Evolutionary conservation across 2,329 filamentous ascomycete species (phyloP), one percentile per base, ranked within the genome.

Genomic region (Verticillium alfalfae): DNA sequence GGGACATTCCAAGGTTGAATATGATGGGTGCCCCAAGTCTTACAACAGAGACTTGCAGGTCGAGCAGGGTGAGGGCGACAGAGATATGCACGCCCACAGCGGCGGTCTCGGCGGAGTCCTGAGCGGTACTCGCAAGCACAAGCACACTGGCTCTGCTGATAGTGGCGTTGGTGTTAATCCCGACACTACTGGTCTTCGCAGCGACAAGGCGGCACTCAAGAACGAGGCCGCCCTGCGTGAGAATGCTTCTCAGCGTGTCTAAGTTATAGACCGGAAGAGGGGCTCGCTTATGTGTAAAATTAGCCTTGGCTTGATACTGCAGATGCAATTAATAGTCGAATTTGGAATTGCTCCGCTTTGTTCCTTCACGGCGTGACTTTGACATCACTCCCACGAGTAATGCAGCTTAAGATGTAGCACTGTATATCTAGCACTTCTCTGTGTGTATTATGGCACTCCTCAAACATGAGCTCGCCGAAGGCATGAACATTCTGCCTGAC

Each of bases 11-110:
- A 68, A 70, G 54, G 79, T 84, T 57, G 82, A 83, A 41, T 89
- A 87, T 63, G 81, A 83, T 52, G 88, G 88, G 12, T 86, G 87
- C 65, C 87, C 87, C 5, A 79, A 81, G 66, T 73, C 78, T 62
- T 75, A 82, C 54, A 62, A 72, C 57, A 67, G 66, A 26, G 60
- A 62, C 8, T 57, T 67, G 1, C 63, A 67, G 6, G 61, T 60
- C 60, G 56, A 65, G 8, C 52, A 62, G 34, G 57, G 64, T 4
- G 37, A 58, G 1, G 59, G 18, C 5, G 56, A 39, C 15, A 39
- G 45, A 37, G 26, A 39, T 22, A 31, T 41, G 56, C 36, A 38
- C 7, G 36, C 56, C 22, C 37, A 58, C 36, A 39, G 12, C 22
- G 37, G 37, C 15, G 37, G 22, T 15, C 7, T 38, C 7, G 36